Evolutionary conservation across 176 grass and related monocot genomes (phyloP), one percentile per base, ranked within the genome.

Genomic region (Zea luxurians): DNA sequence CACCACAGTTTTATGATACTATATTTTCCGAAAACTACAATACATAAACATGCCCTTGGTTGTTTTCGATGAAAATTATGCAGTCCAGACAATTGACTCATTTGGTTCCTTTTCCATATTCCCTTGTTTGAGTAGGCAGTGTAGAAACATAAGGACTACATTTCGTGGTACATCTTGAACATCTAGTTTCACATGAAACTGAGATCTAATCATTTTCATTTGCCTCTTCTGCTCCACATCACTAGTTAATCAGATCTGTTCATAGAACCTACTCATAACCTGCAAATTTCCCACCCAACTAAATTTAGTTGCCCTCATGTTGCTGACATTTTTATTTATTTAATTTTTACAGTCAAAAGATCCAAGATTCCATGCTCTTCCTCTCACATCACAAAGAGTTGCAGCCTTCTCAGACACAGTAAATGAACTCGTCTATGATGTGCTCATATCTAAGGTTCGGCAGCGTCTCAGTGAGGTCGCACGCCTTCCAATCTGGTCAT

Each of bases 401-500:
- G 78, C 88, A 1, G 76, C 84, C 43, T 99, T 99, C 74, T 93
- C 92, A 16, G 96, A 99, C 86, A 91, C 90, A 64, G 90, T 99
- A 83, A 99, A 95, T 68, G 96, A 99, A 66, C 88, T 96, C 13
- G 92, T 99, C 8, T 99, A 96, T 50, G 92, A 92, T 60, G 96
- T 99, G 61, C 92, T 99, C 66, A 93, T 99, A 74, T 96, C 90
- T 21, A 99, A 99, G 80, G 96, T 96, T 15, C 75, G 84, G 46
- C 90, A 90, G 38, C 87, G 96, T 40, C 79, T 99, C 43, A 83
- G 68, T 73, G 96, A 99, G 48, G 86, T 96, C 55, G 82, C 90
- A 9, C 90, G 90, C 34, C 79, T 96, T 47, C 92, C 92, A 76
- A 90, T 93, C 83, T 99, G 96, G 96, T 89, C 86, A 0, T 99